Percentiles rank a stretch among this genome's conserved stretches.
Evolutionary conservation across 2,329 filamentous ascomycete genomes (phyloP).

Genomic region (Apiospora rasikravindrae): DNA sequence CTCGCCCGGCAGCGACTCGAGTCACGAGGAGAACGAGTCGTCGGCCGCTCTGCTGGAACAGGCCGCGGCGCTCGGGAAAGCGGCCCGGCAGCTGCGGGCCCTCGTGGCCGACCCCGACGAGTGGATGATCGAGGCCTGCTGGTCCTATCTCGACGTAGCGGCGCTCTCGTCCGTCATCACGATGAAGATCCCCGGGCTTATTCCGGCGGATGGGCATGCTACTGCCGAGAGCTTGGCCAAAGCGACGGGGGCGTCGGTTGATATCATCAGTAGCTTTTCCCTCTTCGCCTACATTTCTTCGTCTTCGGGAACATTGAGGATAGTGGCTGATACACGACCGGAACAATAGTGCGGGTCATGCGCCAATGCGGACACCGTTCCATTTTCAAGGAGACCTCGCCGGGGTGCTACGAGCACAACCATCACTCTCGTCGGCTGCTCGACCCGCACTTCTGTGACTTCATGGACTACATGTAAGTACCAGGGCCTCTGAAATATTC

Average conservation of each 20-base stretch:
- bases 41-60: background rate
- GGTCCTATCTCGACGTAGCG: background rate
- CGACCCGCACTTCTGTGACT: background rate
- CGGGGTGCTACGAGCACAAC: background rate
- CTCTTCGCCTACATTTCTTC: no score
- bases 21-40: background rate
- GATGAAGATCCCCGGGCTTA: background rate
- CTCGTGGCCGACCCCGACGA: background rate
- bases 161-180: background rate
- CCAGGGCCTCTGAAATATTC: background rate
- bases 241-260: background rate
- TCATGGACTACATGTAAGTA: slow-evolving; percentile 2
- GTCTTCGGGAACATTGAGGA: background rate
- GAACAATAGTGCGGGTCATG: background rate
- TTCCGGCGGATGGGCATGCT: background rate
- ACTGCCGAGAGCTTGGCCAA: background rate
- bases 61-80: background rate
- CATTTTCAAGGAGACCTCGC: background rate
- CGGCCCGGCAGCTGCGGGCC: background rate
- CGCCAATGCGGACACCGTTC: background rate
- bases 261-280: background rate
- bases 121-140: background rate
- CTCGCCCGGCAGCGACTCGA: background rate
- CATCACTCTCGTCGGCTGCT: background rate
- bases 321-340: no score